Evolutionary conservation across 345 rosid species (phyloP), one percentile per base, ranked within the genome.

Genomic region (Ceriops decandra): DNA sequence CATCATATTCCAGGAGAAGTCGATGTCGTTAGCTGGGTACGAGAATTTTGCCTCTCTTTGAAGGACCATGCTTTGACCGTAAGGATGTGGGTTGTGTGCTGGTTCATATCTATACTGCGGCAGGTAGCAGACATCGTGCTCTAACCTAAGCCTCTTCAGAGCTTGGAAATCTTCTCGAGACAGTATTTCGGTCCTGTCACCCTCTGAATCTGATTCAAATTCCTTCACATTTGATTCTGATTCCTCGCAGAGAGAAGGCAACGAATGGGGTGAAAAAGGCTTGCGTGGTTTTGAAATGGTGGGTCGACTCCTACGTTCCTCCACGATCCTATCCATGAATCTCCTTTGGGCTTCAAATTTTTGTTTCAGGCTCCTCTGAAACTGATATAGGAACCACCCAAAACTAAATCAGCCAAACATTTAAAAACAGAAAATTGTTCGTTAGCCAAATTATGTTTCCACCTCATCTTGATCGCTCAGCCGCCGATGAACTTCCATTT

Each of bases 311-410:
- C 62, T 72, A 5, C 72, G 72, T 49, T 78, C 83, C 2, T 78
- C 82, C 20, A 70, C 66, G 22, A 78, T 60, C 76, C 83, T 81
- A 38, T 79, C 85, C 0, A 83, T 71, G 82, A 72, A 88, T 74
- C 85, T 82, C 57, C 46, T 66, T 66, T 88, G 95, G 2, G 91
- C 85, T 76, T 86, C 87, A 4, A 82, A 73, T 71, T 85, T 88
- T 10, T 67, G 74, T 82, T 77, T 86, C 74, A 88, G 68, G 60
- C 77, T 82, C 75, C 76, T 76, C 57, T 80, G 88, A 33, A 81
- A 85, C 93, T 81, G 67, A 16, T 47, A 32, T 16, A 21, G 6
- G 26, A 52, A 53, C 4, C 32, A 57, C 16, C 11, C 51, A 64
- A 52, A 19, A 26, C 59, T 38, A 38, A 38, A 38, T 38, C 47